phyloP scores from a whole-genome alignment of 1,284 basidiomycete genomes.

The Coniophora puteana region DNA sequence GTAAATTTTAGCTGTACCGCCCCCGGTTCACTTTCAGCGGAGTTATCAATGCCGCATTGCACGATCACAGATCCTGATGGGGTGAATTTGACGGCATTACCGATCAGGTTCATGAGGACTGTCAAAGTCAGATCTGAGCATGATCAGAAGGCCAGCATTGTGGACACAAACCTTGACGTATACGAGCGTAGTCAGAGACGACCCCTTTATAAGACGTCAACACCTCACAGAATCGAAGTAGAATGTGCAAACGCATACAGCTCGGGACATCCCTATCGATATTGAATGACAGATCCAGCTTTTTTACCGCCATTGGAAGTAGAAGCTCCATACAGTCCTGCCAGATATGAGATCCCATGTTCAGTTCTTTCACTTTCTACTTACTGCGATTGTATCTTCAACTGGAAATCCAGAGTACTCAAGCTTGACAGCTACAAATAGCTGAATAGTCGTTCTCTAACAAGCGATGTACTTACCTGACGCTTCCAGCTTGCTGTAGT shows the following conservation, averaged over 20 bases:
- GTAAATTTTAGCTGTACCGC: slow-evolving; percentile 59
- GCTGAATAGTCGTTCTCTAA: background rate
- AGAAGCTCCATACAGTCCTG: slow-evolving; percentile 73
- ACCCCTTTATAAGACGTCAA: slow-evolving; percentile 44
- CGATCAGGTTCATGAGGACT: slow-evolving; percentile 74
- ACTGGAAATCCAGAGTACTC: slow-evolving; percentile 64
- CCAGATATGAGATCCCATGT: slow-evolving; percentile 2
- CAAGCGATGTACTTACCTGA: slow-evolving; percentile 39
- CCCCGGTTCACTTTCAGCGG: slow-evolving; percentile 26
- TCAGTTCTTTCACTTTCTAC: slow-evolving; percentile 14
- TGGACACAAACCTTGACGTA: slow-evolving; percentile 52
- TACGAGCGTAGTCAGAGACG: slow-evolving; percentile 66
- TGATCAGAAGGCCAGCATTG: slow-evolving; percentile 7
- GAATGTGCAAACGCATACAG: slow-evolving; percentile 35
- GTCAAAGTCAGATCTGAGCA: slow-evolving; percentile 1
- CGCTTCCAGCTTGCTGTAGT: slow-evolving; percentile 72
- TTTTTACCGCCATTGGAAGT: slow-evolving; percentile 67
- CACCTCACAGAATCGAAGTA: background rate
- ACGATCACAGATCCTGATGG: slow-evolving; percentile 58
- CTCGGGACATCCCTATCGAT: slow-evolving; percentile 61
- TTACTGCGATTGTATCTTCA: slow-evolving; percentile 67
- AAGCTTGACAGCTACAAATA: slow-evolving; percentile 53
- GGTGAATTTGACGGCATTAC: slow-evolving; percentile 74
- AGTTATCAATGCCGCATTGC: slow-evolving; percentile 49
- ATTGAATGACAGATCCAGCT: slow-evolving; percentile 67